Conservation (phyloP, 306 rosid species). For the Oxytropis ochrocephala region DNA sequence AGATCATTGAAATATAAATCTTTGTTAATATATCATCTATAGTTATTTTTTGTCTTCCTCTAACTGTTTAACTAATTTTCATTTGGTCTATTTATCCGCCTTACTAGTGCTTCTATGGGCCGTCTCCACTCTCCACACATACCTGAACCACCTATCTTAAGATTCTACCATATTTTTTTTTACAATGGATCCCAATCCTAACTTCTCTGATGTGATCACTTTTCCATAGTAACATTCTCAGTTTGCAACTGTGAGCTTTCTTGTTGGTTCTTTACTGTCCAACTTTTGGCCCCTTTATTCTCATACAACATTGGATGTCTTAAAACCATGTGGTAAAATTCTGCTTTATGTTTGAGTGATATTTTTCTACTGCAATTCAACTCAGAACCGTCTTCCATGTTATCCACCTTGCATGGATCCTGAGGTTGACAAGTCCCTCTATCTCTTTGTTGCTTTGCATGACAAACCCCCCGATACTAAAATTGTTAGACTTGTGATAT, state of each 20-base stretch:
- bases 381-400: background rate
- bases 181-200: background rate
- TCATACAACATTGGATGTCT: background rate
- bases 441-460: background rate
- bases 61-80: background rate
- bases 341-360: background rate
- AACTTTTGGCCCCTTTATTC: background rate
- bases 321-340: background rate
- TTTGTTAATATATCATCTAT: background rate
- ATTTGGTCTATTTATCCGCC: background rate
- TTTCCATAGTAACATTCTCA: background rate
- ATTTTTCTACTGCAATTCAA: background rate
- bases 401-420: background rate
- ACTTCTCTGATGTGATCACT: background rate
- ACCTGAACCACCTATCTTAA: background rate
- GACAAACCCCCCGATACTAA: background rate
- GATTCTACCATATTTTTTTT: background rate
- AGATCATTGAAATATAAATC: background rate
- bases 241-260: background rate
- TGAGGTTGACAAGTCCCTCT: background rate
- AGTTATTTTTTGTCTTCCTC: background rate
- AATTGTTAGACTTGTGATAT: background rate
- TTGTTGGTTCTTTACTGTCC: background rate
- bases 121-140: background rate
- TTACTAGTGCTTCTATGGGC: background rate